These are phyloP conservation scores for Schizothecium vesticola DNA, from an alignment of 495 filamentous ascomycete species.

Conservation along the genomic window DNA sequence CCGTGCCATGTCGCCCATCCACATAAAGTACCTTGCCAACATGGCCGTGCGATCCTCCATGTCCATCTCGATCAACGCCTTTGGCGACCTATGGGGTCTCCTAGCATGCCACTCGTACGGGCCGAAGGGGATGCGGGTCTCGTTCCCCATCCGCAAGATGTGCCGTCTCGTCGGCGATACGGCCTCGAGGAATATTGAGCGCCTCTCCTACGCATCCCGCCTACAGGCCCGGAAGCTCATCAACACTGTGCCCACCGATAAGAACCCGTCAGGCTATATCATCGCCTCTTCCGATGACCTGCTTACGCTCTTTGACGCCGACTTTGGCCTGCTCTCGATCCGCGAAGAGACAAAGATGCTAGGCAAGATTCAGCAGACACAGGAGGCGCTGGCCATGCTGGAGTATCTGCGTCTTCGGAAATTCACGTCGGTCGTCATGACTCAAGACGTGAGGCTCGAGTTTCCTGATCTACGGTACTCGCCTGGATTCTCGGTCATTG, in stretches of 20 bases:
- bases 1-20: conserved; percentile 86
- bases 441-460: conserved; percentile 70
- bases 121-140: conserved; percentile 73
- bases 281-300: conserved; percentile 87
- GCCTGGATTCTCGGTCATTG: conserved; percentile 74
- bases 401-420: conserved; percentile 78
- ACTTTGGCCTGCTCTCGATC: conserved; percentile 83
- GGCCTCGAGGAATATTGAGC: conserved; percentile 82
- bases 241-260: conserved; percentile 69
- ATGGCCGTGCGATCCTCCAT: conserved; percentile 90
- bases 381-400: conserved; percentile 79
- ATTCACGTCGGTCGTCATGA: conserved; percentile 70
- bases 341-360: conserved; percentile 83
- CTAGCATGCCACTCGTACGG: conserved; percentile 86
- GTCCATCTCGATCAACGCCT: conserved; percentile 89
- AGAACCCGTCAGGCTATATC: conserved; percentile 88
- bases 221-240: conserved; percentile 78
- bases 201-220: conserved; percentile 79
- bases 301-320: conserved; percentile 78
- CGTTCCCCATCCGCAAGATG: conserved; percentile 90
- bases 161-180: conserved; percentile 87
- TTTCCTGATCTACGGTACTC: conserved; percentile 79
- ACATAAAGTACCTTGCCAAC: conserved; percentile 82
- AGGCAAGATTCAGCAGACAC: conserved; percentile 66
- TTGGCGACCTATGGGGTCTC: conserved; percentile 81